Percentiles rank a stretch among this genome's conserved stretches.
These are phyloP conservation scores for Xylariaceae sp. DNA, from an alignment of 2,329 filamentous ascomycete species.

Conservation along the genomic window DNA sequence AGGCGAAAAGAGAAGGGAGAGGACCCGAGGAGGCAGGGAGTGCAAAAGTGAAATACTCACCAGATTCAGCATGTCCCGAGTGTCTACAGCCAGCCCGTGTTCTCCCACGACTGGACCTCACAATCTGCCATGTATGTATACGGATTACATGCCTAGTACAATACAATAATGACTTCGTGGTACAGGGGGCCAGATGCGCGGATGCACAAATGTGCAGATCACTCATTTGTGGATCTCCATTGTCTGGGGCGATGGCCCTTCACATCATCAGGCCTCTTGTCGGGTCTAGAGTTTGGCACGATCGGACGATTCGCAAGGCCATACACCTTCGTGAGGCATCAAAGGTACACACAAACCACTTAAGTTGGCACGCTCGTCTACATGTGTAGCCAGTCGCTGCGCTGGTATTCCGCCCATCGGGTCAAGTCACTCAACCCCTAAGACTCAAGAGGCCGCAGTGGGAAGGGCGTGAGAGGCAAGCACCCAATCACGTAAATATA, in stretches of 20 bases:
- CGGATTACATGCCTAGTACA: constrained; percentile 7
- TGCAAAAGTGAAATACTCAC: constrained; percentile 18
- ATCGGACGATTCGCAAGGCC: constrained; percentile 5
- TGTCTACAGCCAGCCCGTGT: constrained; percentile 21
- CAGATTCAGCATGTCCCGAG: constrained; percentile 23
- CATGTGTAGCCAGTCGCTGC: constrained; percentile 3
- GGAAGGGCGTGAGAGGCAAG: constrained; percentile 1
- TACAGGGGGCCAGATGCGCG: constrained; percentile 27
- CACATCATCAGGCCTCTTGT: constrained; percentile 2
- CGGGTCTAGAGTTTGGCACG: constrained; percentile 15
- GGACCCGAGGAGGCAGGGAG: constrained; percentile 22
- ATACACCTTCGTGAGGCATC: not conserved
- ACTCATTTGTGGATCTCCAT: constrained; percentile 29
- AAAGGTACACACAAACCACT: not conserved
- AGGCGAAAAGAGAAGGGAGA: constrained; percentile 4
- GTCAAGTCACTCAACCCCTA: constrained; percentile 3
- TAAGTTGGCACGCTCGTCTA: not conserved
- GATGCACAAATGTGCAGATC: constrained; percentile 29
- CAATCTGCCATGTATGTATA: constrained; percentile 22
- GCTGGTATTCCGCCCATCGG: not conserved
- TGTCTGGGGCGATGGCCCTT: constrained; percentile 22
- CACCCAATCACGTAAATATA: constrained; percentile 3
- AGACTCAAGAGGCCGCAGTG: not conserved
- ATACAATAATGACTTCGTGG: constrained; percentile 26
- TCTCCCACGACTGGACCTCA: constrained; percentile 20